These are phyloP conservation scores for Galerina sulciceps DNA, from an alignment of 768 basidiomycete species.

Conservation along the genomic window DNA sequence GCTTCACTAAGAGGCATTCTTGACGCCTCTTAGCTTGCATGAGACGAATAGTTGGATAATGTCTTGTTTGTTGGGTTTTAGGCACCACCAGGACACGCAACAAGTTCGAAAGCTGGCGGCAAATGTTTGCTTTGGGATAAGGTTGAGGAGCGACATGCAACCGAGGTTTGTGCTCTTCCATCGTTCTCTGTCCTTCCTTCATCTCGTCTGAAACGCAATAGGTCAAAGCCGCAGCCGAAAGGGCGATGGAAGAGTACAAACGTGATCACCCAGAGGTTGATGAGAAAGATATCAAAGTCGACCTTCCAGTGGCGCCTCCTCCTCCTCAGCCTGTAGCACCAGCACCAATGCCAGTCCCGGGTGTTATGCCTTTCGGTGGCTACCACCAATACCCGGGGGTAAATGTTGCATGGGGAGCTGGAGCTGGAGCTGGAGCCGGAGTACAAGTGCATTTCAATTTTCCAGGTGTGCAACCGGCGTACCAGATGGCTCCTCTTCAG, in stretches of 20 bases:
- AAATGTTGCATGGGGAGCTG: background rate
- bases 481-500: background rate
- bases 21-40: background rate
- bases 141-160: slow-evolving; percentile 64
- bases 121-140: slow-evolving; percentile 76
- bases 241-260: slow-evolving; percentile 66
- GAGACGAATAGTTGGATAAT: background rate
- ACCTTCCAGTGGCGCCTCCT: slow-evolving; percentile 52
- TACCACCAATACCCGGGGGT: background rate
- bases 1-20: background rate
- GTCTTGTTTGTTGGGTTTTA: background rate
- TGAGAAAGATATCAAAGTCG: slow-evolving; percentile 64
- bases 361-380: background rate
- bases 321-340: slow-evolving; percentile 4
- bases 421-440: background rate
- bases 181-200: background rate
- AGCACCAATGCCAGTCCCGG: background rate
- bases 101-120: slow-evolving; percentile 27
- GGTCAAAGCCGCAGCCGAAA: slow-evolving; percentile 73
- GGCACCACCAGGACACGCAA: slow-evolving; percentile 18
- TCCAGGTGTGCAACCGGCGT: background rate
- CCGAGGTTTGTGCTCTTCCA: slow-evolving; percentile 52
- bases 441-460: background rate
- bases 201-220: slow-evolving; percentile 23
- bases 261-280: slow-evolving; percentile 65